These are phyloP conservation scores for Funneliformis caledonium DNA, from an alignment of 371 early-diverging fungal genomes.

Conservation along the genomic window DNA sequence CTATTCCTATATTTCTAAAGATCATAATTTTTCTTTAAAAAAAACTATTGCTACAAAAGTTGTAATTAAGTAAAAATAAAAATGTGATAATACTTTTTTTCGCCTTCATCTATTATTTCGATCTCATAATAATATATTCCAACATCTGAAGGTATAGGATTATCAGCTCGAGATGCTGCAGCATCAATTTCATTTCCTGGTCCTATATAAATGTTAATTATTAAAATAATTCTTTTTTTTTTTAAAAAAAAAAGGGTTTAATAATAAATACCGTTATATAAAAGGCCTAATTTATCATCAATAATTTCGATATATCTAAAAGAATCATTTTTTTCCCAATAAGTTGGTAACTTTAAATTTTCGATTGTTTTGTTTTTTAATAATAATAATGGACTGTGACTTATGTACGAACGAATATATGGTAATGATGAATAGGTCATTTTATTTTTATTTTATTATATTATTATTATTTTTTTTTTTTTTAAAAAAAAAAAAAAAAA, in stretches of 20 bases:
- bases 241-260: too few relatives aligned
- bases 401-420: too few relatives aligned
- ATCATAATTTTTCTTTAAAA: too few relatives aligned
- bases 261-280: too few relatives aligned
- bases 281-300: not conserved
- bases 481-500: too few relatives aligned
- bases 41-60: too few relatives aligned
- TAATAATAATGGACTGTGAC: too few relatives aligned
- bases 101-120: conserved; percentile 80
- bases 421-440: too few relatives aligned
- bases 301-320: not conserved
- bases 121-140: conserved; percentile 95
- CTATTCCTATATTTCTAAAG: conserved; percentile 82
- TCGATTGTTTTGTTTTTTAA: too few relatives aligned
- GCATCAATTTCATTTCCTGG: conserved; percentile 84
- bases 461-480: too few relatives aligned
- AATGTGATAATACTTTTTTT: conserved; percentile 88
- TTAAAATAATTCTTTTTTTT: too few relatives aligned
- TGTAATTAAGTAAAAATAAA: not conserved
- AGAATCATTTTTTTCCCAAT: not conserved
- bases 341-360: not conserved
- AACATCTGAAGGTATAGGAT: conserved; percentile 76
- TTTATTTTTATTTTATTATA: too few relatives aligned
- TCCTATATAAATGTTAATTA: conserved; percentile 51
- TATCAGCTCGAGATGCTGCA: conserved; percentile 77